Conservation (phyloP, 2,329 filamentous ascomycete species). For the Fusarium sp. region DNA sequence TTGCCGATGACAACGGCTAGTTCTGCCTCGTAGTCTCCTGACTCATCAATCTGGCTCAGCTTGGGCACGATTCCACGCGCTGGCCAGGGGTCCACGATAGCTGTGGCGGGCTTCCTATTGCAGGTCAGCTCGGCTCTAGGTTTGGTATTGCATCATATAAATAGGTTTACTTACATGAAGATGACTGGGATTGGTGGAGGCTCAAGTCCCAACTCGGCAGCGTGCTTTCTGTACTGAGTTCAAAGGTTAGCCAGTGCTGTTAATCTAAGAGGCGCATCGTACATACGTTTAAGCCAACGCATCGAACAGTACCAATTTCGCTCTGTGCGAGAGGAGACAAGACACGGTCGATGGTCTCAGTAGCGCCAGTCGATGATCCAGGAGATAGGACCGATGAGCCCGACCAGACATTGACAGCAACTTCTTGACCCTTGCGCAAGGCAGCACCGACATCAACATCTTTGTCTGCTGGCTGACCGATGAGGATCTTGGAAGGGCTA, state of each 20-base stretch:
- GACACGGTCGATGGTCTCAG: conserved; percentile 60
- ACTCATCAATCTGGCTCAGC: conserved; percentile 60
- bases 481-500: conserved; percentile 61
- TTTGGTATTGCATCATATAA: background rate
- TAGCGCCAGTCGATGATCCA: conserved; percentile 63
- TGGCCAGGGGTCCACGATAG: conserved; percentile 67
- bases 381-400: conserved; percentile 69
- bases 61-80: conserved; percentile 65
- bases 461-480: conserved; percentile 67
- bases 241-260: background rate
- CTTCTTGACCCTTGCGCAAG: conserved; percentile 66
- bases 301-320: conserved; percentile 67
- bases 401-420: conserved; percentile 68
- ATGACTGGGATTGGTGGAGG: conserved; percentile 68
- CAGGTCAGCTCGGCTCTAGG: background rate
- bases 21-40: conserved; percentile 71
- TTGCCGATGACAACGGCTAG: conserved; percentile 68
- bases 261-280: background rate
- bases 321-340: conserved; percentile 58
- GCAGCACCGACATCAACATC: conserved; percentile 69
- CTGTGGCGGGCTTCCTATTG: conserved; percentile 63
- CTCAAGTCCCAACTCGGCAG: conserved; percentile 63
- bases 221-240: conserved; percentile 53
- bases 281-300: conserved; percentile 68
- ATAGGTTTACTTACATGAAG: conserved; percentile 59